A percentile compares a stretch with the other conserved stretches of the same genome.
Conservation (phyloP, 306 rosid genomes). For the Acmispon strigosus region DNA sequence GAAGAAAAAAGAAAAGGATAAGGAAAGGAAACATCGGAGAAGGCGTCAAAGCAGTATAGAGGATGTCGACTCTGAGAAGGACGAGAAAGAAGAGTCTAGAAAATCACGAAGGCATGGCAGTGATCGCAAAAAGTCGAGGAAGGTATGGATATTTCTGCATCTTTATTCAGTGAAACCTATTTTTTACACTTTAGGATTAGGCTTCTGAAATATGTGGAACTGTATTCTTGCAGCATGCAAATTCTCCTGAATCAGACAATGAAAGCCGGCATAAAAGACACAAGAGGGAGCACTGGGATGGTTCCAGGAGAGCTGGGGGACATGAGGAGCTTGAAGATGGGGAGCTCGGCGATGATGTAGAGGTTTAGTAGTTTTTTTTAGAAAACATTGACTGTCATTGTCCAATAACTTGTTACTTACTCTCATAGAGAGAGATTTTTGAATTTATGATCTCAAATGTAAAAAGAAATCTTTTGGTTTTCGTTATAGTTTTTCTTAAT, state of each 20-base stretch:
- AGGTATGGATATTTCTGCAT: slow-evolving; percentile 35
- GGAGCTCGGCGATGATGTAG: slow-evolving; percentile 91
- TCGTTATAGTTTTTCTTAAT: background rate
- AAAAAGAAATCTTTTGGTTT: slow-evolving; percentile 6
- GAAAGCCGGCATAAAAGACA: slow-evolving; percentile 82
- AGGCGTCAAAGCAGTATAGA: slow-evolving; percentile 81
- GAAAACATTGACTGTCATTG: background rate
- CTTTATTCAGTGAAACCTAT: background rate
- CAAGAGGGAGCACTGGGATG: slow-evolving; percentile 80
- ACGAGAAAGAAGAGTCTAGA: slow-evolving; percentile 88
- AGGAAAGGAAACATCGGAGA: slow-evolving; percentile 86
- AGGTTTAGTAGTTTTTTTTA: slow-evolving; percentile 31
- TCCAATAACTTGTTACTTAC: background rate
- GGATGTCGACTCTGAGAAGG: slow-evolving; percentile 79
- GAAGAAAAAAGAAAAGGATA: slow-evolving; percentile 87
- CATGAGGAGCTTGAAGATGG: slow-evolving; percentile 93
- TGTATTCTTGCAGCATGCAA: slow-evolving; percentile 58
- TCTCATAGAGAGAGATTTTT: background rate
- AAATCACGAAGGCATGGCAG: slow-evolving; percentile 81
- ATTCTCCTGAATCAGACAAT: slow-evolving; percentile 86
- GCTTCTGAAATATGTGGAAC: slow-evolving; percentile 11
- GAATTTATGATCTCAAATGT: slow-evolving; percentile 18
- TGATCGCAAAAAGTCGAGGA: slow-evolving; percentile 87
- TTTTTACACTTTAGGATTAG: background rate
- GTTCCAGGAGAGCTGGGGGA: slow-evolving; percentile 62